A percentile compares a stretch with the other conserved stretches of the same genome.
Evolutionary conservation across 768 basidiomycete genomes (phyloP).

Genomic region (Hydnum rufescens): DNA sequence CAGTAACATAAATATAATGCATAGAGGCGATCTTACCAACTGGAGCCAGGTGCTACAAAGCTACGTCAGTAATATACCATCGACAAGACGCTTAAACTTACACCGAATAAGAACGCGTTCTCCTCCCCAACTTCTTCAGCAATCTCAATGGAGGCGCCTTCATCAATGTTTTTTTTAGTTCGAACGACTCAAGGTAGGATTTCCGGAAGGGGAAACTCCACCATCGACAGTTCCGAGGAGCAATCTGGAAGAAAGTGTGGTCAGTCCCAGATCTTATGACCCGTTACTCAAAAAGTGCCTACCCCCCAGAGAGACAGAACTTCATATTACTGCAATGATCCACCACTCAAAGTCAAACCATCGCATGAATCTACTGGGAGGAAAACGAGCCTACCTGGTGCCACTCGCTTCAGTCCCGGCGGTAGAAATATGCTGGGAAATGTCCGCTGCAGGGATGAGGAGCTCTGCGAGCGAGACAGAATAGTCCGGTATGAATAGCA

Average conservation of each 20-base stretch:
- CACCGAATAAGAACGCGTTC: slow-evolving; percentile 37
- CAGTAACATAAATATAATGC: slow-evolving; percentile 18
- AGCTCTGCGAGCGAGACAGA: slow-evolving; percentile 47
- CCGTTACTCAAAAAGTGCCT: not conserved
- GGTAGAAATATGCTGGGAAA: slow-evolving; percentile 92
- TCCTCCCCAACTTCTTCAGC: slow-evolving; percentile 87
- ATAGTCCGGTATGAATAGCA: slow-evolving; percentile 96
- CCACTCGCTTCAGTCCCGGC: slow-evolving; percentile 69
- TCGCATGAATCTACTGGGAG: not conserved
- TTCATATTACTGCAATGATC: slow-evolving; percentile 78
- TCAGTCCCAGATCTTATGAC: slow-evolving; percentile 1
- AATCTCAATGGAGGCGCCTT: slow-evolving; percentile 95
- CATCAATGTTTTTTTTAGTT: no score
- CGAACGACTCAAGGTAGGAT: no score
- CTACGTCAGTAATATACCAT: no score
- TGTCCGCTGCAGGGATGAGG: slow-evolving; percentile 80
- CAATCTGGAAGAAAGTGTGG: slow-evolving; percentile 4
- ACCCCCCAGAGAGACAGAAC: slow-evolving; percentile 77
- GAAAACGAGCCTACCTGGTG: slow-evolving; percentile 13
- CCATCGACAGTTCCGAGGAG: slow-evolving; percentile 40
- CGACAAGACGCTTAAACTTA: no score
- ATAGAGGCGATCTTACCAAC: slow-evolving; percentile 18
- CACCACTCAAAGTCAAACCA: not conserved
- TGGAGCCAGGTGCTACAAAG: slow-evolving; percentile 69
- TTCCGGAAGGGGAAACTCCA: no score